Base-by-base conservation (phyloP, 2,329 filamentous ascomycete genomes). In the Fusarium goolgardi region DNA sequence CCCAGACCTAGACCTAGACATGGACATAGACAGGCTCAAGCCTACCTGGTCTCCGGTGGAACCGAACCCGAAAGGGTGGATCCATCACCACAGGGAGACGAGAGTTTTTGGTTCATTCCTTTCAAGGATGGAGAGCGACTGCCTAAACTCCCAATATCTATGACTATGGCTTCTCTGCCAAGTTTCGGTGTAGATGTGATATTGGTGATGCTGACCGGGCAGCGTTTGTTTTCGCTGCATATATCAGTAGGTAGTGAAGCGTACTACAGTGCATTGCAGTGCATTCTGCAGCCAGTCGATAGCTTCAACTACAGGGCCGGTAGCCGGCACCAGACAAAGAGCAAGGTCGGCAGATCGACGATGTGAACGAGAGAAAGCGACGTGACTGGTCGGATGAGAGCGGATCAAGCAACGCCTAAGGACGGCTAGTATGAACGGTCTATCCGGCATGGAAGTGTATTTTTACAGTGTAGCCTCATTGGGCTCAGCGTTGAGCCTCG, bases 271-370 rank as follows among this genome's bases (percentile, higher is more conserved):
- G 32, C 23, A 50, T 12, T 23, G 21, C 32, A 50, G 46, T 39
- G 18, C 32, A 27, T 21, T 25, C 21, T 55, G 49, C 37, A 55
- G 32, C 54, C 46, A 52, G 32, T 55, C 44, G 47, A 64, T 59
- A 63, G 49, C 49, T 37, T 43, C 29, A 18, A 21, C 15, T 21
- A 31, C 16, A 39, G 34, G n/a, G 44, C 53, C 59, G 52, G 52
- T 35, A 47, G 40, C 47, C 55, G 52, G 55, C 56, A 59, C 45
- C 53, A 52, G 39, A 46, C 50, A 52, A 43, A 46, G 18, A 45
- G 35, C 25, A 52, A 67, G 34, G 34, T 46, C 66, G 66, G 66
- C 55, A 70, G 67, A 69, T 69, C 67, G 62, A 67, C 66, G 67
- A 70, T 69, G 67, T 56, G 51, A 47, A 49, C 47, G 56, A 31